These are phyloP conservation scores for Simmondsia chinensis DNA, from an alignment of 148 eudicot species.

Conservation along the genomic window DNA sequence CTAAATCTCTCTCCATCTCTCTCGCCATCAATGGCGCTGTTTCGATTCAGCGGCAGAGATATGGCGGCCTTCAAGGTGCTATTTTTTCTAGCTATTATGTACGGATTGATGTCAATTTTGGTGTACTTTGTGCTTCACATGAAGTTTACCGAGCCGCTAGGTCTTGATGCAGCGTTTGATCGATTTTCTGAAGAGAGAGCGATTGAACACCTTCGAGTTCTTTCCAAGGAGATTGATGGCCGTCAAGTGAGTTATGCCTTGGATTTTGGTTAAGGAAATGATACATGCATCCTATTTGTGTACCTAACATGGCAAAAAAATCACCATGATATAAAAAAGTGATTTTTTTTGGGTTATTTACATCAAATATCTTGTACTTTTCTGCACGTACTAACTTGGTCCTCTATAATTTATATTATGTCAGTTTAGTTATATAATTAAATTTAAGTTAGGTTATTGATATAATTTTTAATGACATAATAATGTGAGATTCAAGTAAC, in stretches of 20 bases:
- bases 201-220: slow-evolving; percentile 66
- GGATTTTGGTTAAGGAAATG: no score
- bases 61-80: slow-evolving; percentile 46
- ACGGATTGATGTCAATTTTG: slow-evolving; percentile 48
- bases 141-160: slow-evolving; percentile 64
- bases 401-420: no score
- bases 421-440: no score
- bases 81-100: slow-evolving; percentile 33
- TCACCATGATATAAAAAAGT: no score
- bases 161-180: slow-evolving; percentile 55
- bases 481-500: no score
- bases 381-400: no score
- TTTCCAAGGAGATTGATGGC: slow-evolving; percentile 62
- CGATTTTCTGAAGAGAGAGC: slow-evolving; percentile 86
- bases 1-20: background rate
- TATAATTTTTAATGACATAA: no score
- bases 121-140: slow-evolving; percentile 55
- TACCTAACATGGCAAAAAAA: no score
- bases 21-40: slow-evolving; percentile 30
- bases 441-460: no score
- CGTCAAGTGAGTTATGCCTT: slow-evolving; percentile 49
- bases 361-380: background rate
- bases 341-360: background rate
- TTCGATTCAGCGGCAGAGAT: slow-evolving; percentile 34
- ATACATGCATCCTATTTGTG: no score